Evolutionary conservation across 2,329 filamentous ascomycete genomes (phyloP).

Genomic region (Chalaropsis thielavioides): DNA sequence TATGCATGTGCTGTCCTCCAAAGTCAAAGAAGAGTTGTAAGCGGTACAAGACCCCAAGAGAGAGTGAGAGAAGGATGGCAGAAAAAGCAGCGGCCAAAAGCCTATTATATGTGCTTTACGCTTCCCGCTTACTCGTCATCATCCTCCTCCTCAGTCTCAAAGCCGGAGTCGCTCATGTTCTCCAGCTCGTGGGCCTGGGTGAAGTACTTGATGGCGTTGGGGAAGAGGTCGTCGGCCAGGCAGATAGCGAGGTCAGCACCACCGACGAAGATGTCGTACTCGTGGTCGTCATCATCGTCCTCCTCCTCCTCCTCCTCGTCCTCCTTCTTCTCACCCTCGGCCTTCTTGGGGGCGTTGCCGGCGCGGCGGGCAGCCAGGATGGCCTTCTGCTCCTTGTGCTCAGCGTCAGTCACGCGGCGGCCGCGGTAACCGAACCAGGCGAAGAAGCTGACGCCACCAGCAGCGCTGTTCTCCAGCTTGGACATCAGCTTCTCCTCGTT

Average conservation of each 20-base stretch:
- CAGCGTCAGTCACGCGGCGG: constrained; percentile 54
- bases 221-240: constrained; percentile 79
- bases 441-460: constrained; percentile 67
- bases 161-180: constrained; percentile 52
- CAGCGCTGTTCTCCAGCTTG: constrained; percentile 44
- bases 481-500: constrained; percentile 37
- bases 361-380: constrained; percentile 38
- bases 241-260: constrained; percentile 70
- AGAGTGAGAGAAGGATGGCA: neutral
- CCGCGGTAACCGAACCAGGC: constrained; percentile 74
- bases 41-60: neutral
- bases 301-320: constrained; percentile 48
- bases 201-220: constrained; percentile 79
- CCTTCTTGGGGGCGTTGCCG: constrained; percentile 28
- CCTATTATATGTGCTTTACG: too few relatives aligned
- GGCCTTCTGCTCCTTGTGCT: constrained; percentile 47
- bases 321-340: constrained; percentile 38
- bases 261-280: constrained; percentile 73
- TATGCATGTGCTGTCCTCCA: neutral
- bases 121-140: constrained; percentile 22
- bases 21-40: constrained; percentile 1
- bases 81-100: neutral
- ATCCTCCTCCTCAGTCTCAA: constrained; percentile 43
- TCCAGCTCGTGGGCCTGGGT: constrained; percentile 66
- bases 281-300: constrained; percentile 46